Evolutionary conservation across 495 filamentous ascomycete genomes (phyloP).

Genomic region (Penicillium salamii): DNA sequence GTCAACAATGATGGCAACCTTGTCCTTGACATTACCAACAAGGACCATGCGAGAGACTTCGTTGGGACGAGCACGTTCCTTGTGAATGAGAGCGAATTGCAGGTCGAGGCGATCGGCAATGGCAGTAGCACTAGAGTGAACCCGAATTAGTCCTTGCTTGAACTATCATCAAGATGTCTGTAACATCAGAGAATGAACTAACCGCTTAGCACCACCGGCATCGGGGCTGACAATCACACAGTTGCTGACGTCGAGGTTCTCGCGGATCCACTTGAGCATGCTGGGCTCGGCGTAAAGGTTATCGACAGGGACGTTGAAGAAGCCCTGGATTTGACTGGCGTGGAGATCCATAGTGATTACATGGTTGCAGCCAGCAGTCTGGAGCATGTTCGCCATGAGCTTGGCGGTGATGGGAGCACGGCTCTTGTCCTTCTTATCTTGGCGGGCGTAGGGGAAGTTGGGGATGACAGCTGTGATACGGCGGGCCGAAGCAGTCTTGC

Average conservation of each 20-base stretch:
- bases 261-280: constrained; percentile 84
- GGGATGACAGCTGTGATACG: constrained; percentile 91
- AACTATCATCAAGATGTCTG: background rate
- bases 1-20: constrained; percentile 75
- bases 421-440: constrained; percentile 98
- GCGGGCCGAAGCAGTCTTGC: constrained; percentile 91
- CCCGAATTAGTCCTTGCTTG: constrained; percentile 2
- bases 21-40: constrained; percentile 59
- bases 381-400: constrained; percentile 96
- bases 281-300: constrained; percentile 96
- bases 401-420: constrained; percentile 84
- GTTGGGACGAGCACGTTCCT: constrained; percentile 91
- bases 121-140: constrained; percentile 66
- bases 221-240: constrained; percentile 96
- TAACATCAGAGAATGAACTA: constrained; percentile 20
- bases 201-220: constrained; percentile 95
- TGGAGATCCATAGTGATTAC: constrained; percentile 85
- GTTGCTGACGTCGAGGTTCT: constrained; percentile 77
- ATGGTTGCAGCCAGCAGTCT: constrained; percentile 85
- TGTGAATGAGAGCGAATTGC: constrained; percentile 98
- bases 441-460: constrained; percentile 97
- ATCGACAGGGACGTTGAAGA: constrained; percentile 98
- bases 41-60: constrained; percentile 95
- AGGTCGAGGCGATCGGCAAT: constrained; percentile 94
- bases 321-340: constrained; percentile 68